A percentile compares a stretch with the other conserved stretches of the same genome.
phyloP scores from a whole-genome alignment of 2,329 filamentous ascomycete genomes.

The Aureobasidium sp. region DNA sequence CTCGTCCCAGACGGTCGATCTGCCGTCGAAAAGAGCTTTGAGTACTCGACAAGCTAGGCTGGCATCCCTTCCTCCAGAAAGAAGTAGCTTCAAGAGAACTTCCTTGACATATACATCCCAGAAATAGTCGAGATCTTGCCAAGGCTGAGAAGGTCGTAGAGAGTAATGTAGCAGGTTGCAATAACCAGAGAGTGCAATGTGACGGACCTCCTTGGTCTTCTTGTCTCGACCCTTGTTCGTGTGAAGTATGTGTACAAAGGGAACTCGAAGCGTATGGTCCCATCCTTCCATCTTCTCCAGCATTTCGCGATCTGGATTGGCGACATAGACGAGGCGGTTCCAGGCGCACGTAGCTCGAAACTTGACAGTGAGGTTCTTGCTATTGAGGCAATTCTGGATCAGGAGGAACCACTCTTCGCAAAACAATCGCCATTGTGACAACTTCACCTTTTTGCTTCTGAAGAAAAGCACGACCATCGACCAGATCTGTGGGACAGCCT shows the following conservation, averaged over 20 bases:
- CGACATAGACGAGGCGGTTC: conserved; percentile 71
- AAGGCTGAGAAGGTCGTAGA: conserved; percentile 60
- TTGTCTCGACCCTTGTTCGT: conserved; percentile 53
- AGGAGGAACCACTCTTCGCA: conserved; percentile 67
- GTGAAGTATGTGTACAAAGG: conserved; percentile 52
- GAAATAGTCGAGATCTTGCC: conserved; percentile 59
- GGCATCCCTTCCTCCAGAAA: conserved; percentile 41
- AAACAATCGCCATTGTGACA: conserved; percentile 57
- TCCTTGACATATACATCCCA: conserved; percentile 69
- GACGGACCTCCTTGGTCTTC: conserved; percentile 35
- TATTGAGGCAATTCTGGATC: conserved; percentile 78
- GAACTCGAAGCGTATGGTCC: conserved; percentile 57
- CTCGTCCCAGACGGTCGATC: conserved; percentile 58
- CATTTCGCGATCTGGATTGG: conserved; percentile 54
- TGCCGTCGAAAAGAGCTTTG: conserved; percentile 57
- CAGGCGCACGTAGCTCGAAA: conserved; percentile 75
- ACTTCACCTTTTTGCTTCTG: conserved; percentile 48
- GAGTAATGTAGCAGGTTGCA: conserved; percentile 77
- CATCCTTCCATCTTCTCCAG: conserved; percentile 46
- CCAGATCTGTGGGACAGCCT: conserved; percentile 75
- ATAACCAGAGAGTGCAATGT: conserved; percentile 61
- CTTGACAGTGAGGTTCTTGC: conserved; percentile 59
- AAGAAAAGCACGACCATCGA: conserved; percentile 71
- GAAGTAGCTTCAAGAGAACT: conserved; percentile 52
- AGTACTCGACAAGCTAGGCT: conserved; percentile 60